Evolutionary conservation across 352 stramenopile genomes (phyloP).

Genomic region (Albugo candida): DNA sequence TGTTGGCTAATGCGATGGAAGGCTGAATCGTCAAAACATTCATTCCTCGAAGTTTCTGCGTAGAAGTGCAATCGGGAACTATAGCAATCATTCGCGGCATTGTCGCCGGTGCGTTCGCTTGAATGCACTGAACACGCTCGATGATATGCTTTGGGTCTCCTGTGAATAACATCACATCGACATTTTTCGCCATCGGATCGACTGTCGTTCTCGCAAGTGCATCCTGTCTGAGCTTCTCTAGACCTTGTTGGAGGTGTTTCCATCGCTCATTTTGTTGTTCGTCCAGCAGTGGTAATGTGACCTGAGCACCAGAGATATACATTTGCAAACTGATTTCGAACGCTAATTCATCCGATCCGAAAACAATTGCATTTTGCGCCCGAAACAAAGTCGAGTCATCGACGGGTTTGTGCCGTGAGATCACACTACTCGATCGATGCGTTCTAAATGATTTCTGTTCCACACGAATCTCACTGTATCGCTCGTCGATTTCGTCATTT

Average conservation of each 20-base stretch:
- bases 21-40: conserved; percentile 42
- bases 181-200: conserved; percentile 12
- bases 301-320: conserved; percentile 34
- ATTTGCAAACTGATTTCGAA: conserved; percentile 44
- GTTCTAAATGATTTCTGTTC: background rate
- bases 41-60: conserved; percentile 19
- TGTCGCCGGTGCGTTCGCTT: conserved; percentile 15
- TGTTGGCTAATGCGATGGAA: conserved; percentile 39
- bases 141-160: conserved; percentile 21
- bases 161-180: conserved; percentile 43
- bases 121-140: conserved; percentile 28
- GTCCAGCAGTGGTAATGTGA: conserved; percentile 38
- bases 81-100: conserved; percentile 38
- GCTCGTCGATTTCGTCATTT: background rate
- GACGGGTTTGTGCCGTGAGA: background rate
- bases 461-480: conserved; percentile 2
- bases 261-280: conserved; percentile 34
- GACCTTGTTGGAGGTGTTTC: conserved; percentile 46
- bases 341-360: conserved; percentile 36
- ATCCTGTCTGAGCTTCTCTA: conserved; percentile 15
- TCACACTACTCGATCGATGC: background rate
- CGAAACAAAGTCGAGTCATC: conserved; percentile 9
- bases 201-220: conserved; percentile 13
- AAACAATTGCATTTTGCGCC: conserved; percentile 27
- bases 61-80: conserved; percentile 17